Base-by-base conservation (phyloP, 2,329 filamentous ascomycete species). In the Neurospora sp. region DNA sequence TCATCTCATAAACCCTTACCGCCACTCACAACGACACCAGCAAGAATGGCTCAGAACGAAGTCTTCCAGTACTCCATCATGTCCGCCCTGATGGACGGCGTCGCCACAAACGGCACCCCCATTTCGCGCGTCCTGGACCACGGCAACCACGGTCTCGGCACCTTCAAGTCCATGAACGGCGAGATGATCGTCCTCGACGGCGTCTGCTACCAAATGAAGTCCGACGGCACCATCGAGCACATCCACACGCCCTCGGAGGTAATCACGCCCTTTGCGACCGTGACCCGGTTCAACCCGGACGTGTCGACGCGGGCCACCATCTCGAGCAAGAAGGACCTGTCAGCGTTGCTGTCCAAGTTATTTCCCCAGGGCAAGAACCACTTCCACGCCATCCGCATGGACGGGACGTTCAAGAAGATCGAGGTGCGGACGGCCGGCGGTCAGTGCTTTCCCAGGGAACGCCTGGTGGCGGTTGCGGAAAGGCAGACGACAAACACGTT, bases 171-270 rank as follows among this genome's bases (percentile, higher is more conserved):
- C 74, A 79, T 80, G 76, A 71, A 69, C 19, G 79, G 78, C 72
- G 79, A 80, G 72, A 78, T 80, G 76, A 78, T 80, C 66, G 69
- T 80, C 12, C 70, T 79, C 23, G 76, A 79, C 69, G 77, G 78
- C 28, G 66, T 73, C 1, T 71, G 77, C 37, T 79, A 77, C 71
- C 78, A 79, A 69, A 80, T 80, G 78, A 78, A 78, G 67, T 74
- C 75, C 4, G 79, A 80, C 70, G 78, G 78, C 2, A 74, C 76
- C 28, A 74, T 78, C 8, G 69, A 70, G 0, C 69, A 73, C 41
- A 70, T 79, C 69, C 71, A 74, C 52, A 66, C 74, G 37, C 70
- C 75, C 15, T 68, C 70, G 12, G 69, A 72, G 1, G 75, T 72
- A 66, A 72, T 79, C 69, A 75, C 78, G 1, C 79, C 79, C 11